A percentile compares a stretch with the other conserved stretches of the same genome.
Conservation (phyloP, 768 basidiomycete species). For the Panaeolus papilionaceus region DNA sequence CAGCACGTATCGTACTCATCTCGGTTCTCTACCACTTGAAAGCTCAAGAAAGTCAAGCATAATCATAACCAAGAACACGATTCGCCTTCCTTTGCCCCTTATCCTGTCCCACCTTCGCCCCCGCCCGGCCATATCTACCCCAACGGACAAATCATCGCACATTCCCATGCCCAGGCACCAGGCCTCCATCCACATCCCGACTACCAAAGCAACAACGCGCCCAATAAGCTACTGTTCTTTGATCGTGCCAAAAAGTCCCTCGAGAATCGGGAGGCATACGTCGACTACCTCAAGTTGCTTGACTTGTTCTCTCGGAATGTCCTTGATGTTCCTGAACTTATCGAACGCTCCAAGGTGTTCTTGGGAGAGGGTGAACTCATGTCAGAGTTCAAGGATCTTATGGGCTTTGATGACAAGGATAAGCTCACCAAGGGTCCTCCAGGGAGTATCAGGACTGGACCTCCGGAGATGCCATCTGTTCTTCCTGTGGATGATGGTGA, state of each 20-base stretch:
- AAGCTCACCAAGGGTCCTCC: constrained; percentile 74
- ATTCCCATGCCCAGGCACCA: constrained; percentile 31
- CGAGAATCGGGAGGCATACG: constrained; percentile 79
- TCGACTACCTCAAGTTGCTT: constrained; percentile 94
- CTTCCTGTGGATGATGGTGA: constrained; percentile 83
- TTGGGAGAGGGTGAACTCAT: constrained; percentile 83
- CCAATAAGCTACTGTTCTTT: constrained; percentile 91
- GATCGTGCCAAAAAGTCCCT: constrained; percentile 87
- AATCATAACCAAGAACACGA: constrained; percentile 64
- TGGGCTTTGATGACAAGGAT: constrained; percentile 79
- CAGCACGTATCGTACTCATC: not conserved
- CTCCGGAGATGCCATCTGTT: constrained; percentile 79
- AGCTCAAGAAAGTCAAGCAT: constrained; percentile 64
- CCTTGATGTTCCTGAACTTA: constrained; percentile 82
- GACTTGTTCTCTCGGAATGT: constrained; percentile 92
- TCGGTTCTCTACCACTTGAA: not conserved
- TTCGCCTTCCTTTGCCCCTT: constrained; percentile 60
- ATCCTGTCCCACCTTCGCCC: constrained; percentile 49
- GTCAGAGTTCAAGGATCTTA: constrained; percentile 83
- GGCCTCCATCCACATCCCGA: constrained; percentile 30
- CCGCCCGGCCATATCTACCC: constrained; percentile 38
- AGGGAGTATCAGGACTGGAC: constrained; percentile 76
- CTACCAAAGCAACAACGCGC: constrained; percentile 43
- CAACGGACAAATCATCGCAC: constrained; percentile 27
- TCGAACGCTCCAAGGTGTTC: constrained; percentile 83